phyloP scores from a whole-genome alignment of 257 asterid species.

The Leonotis leonurus region DNA sequence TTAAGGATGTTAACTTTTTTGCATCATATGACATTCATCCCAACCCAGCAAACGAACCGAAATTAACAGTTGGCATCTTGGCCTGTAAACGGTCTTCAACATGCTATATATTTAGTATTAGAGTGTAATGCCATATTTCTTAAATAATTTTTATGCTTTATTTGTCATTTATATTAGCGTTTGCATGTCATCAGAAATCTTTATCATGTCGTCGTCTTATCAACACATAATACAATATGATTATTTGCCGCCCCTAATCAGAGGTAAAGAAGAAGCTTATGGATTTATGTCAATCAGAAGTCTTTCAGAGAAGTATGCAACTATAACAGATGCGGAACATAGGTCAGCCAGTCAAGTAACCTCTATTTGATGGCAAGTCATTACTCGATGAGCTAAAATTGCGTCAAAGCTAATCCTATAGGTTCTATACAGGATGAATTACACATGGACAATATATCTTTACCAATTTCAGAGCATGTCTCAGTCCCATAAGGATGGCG shows the following conservation, averaged over 20 bases:
- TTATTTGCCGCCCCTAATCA: background rate
- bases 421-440: conserved; percentile 6
- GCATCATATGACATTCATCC: background rate
- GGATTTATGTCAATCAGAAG: background rate
- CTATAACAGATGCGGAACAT: conserved; percentile 4
- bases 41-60: background rate
- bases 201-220: background rate
- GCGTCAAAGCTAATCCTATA: conserved; percentile 3
- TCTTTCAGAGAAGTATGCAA: conserved; percentile 7
- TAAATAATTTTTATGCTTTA: background rate
- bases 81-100: background rate
- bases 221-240: background rate
- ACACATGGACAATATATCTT: conserved; percentile 10
- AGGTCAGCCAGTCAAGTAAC: conserved; percentile 5
- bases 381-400: background rate
- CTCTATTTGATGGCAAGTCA: conserved; percentile 13
- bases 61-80: background rate
- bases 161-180: background rate
- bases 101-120: background rate
- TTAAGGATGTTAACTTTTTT: background rate
- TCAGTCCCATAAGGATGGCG: conserved; percentile 60
- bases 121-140: background rate
- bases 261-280: conserved; percentile 6
- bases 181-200: background rate
- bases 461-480: conserved; percentile 91